Evolutionary conservation across 306 rosid species (phyloP).

Genomic region (Vachellia collinsii): DNA sequence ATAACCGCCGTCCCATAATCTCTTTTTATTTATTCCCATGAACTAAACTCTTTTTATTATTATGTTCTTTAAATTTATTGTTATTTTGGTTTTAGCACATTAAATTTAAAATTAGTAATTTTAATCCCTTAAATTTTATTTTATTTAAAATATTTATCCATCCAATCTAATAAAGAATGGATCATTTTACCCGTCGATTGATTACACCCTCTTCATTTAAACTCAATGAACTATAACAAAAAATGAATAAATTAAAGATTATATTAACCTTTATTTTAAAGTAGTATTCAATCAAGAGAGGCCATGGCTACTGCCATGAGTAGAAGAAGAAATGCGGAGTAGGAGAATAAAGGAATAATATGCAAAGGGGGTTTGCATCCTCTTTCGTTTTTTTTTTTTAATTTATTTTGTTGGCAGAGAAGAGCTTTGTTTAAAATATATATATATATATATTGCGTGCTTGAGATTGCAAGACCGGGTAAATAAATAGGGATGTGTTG

Average conservation of each 20-base stretch:
- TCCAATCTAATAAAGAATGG: too few relatives aligned
- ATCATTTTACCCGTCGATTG: too few relatives aligned
- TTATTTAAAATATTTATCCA: too few relatives aligned
- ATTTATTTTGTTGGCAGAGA: too few relatives aligned
- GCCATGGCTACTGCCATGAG: not conserved
- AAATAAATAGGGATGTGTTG: slow-evolving; percentile 29
- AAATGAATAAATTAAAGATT: too few relatives aligned
- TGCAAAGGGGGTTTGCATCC: slow-evolving; percentile 32
- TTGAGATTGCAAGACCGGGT: not conserved
- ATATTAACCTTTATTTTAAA: not conserved
- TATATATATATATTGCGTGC: not conserved
- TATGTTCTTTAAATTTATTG: too few relatives aligned
- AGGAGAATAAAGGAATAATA: slow-evolving; percentile 43
- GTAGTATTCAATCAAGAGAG: not conserved
- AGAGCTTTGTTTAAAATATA: too few relatives aligned
- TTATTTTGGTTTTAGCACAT: too few relatives aligned
- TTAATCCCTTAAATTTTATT: too few relatives aligned
- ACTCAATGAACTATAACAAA: too few relatives aligned
- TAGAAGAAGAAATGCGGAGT: slow-evolving; percentile 30
- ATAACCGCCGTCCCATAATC: not conserved
- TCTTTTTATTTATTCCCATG: not conserved
- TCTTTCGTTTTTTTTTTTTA: not conserved
- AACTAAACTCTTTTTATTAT: not conserved
- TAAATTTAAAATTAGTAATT: too few relatives aligned
- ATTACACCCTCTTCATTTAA: too few relatives aligned